Conservation (phyloP, 768 basidiomycete genomes). For the Tremella yokohamensis region DNA sequence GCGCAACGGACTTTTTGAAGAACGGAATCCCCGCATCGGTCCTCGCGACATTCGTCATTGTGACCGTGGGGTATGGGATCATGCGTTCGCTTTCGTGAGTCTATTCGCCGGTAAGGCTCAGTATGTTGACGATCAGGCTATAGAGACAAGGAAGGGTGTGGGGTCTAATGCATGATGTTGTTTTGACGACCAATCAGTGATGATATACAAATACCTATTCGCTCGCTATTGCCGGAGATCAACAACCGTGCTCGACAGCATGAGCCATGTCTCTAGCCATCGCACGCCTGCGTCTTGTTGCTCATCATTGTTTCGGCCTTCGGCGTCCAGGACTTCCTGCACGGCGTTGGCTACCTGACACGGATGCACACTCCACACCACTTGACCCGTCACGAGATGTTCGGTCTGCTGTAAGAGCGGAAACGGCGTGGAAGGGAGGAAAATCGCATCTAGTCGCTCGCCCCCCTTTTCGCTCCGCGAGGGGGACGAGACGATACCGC, state of each 20-base stretch:
- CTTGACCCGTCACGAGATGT: conserved; percentile 19
- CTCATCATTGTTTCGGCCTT: not conserved
- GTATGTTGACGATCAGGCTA: too few relatives aligned
- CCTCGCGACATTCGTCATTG: conserved; percentile 77
- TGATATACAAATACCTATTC: not conserved
- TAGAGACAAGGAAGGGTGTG: too few relatives aligned
- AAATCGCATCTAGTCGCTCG: not conserved
- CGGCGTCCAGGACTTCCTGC: conserved; percentile 13
- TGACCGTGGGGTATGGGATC: conserved; percentile 76
- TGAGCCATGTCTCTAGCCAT: conserved; percentile 32
- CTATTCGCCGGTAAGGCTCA: not conserved
- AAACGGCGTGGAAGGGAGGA: conserved; percentile 17
- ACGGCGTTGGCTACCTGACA: conserved; percentile 20
- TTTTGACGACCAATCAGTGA: too few relatives aligned
- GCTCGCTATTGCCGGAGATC: conserved; percentile 17
- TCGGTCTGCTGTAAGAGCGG: conserved; percentile 23
- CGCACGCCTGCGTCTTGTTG: not conserved
- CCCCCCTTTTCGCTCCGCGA: too few relatives aligned
- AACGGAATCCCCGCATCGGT: conserved; percentile 93
- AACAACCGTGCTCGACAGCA: conserved; percentile 18
- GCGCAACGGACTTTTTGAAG: conserved; percentile 80
- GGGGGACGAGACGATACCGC: too few relatives aligned
- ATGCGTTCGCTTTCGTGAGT: conserved; percentile 33
- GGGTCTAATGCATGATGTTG: too few relatives aligned
- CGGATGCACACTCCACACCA: conserved; percentile 25